phyloP scores from a whole-genome alignment of 768 basidiomycete genomes.

The Termitomyces sp. region DNA sequence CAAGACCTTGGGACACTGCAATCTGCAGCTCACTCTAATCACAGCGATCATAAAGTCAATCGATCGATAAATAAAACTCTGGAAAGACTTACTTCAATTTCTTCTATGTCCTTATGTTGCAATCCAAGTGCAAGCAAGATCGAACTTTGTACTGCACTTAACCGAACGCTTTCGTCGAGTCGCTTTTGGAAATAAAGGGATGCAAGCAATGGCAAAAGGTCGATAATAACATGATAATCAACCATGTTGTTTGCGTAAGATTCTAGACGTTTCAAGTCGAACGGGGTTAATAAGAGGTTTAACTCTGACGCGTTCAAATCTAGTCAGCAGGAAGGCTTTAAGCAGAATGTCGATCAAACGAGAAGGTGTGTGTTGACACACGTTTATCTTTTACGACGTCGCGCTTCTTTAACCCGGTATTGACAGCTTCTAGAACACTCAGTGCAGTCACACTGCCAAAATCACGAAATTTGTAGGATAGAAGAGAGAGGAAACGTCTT shows the following conservation, averaged over 20 bases:
- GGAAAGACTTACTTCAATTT: conserved; percentile 61
- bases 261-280: conserved; percentile 93
- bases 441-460: conserved; percentile 85
- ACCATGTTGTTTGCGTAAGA: conserved; percentile 95
- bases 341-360: not conserved
- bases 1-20: conserved; percentile 82
- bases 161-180: conserved; percentile 54
- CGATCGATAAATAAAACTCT: not conserved
- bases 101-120: conserved; percentile 87
- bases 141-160: conserved; percentile 88
- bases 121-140: conserved; percentile 87
- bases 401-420: conserved; percentile 48
- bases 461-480: conserved; percentile 94
- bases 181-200: conserved; percentile 81
- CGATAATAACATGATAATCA: conserved; percentile 94
- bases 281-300: conserved; percentile 71
- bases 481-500: conserved; percentile 77
- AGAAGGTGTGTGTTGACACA: conserved; percentile 13
- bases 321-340: conserved; percentile 7
- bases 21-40: conserved; percentile 71
- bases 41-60: not conserved
- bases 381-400: conserved; percentile 34
- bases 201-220: conserved; percentile 79
- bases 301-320: conserved; percentile 37
- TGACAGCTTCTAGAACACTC: conserved; percentile 85